Conservation (phyloP, 805 yeast genomes). For the Groenewaldozyma tartarivorans region DNA sequence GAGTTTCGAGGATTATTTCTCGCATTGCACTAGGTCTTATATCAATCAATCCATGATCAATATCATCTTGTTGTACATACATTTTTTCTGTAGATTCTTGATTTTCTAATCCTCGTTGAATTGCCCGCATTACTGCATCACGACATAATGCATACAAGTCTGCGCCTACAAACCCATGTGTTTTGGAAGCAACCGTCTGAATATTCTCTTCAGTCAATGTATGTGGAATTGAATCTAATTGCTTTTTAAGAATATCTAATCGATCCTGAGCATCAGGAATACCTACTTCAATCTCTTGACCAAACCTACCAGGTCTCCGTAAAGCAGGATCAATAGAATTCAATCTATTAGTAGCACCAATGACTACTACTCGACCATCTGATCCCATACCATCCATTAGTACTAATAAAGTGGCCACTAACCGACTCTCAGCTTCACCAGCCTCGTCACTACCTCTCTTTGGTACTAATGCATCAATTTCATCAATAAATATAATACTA, state of each 20-base stretch:
- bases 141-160: constrained; percentile 81
- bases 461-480: constrained; percentile 88
- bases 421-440: constrained; percentile 83
- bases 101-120: constrained; percentile 46
- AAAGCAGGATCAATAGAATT: constrained; percentile 79
- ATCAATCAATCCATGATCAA: constrained; percentile 65
- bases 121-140: constrained; percentile 80
- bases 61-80: constrained; percentile 44
- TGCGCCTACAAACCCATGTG: constrained; percentile 98
- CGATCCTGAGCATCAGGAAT: constrained; percentile 85
- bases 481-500: constrained; percentile 80
- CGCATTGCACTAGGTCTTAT: constrained; percentile 95
- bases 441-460: constrained; percentile 73
- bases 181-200: constrained; percentile 55
- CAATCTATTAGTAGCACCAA: constrained; percentile 91
- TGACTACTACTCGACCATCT: constrained; percentile 89
- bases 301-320: constrained; percentile 82
- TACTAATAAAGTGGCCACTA: constrained; percentile 80
- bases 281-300: constrained; percentile 81
- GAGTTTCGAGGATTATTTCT: constrained; percentile 88
- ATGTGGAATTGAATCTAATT: constrained; percentile 52
- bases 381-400: constrained; percentile 99
- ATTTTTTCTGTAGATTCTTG: constrained; percentile 25
- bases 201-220: constrained; percentile 46
- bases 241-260: constrained; percentile 56